Conservation (phyloP, 306 rosid genomes). For the Lathyrus oleraceus region DNA sequence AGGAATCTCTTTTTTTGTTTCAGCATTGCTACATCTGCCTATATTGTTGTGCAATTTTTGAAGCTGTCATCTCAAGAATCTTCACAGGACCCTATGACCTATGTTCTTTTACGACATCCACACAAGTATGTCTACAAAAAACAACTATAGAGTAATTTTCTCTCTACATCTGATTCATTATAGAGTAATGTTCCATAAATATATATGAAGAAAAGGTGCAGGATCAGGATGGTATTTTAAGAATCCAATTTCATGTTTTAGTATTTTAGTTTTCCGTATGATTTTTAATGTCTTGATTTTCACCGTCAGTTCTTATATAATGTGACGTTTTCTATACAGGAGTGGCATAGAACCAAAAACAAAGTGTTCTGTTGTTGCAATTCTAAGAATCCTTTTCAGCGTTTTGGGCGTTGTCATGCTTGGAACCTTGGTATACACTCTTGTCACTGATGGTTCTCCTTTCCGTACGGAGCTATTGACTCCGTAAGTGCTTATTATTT, state of each 20-base stretch:
- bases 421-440: slow-evolving; percentile 67
- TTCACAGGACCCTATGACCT: slow-evolving; percentile 61
- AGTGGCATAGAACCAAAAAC: slow-evolving; percentile 37
- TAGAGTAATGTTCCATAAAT: slow-evolving; percentile 7
- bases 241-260: slow-evolving; percentile 23
- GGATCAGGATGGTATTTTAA: neutral
- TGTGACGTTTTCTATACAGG: slow-evolving; percentile 42
- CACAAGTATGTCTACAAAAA: slow-evolving; percentile 53
- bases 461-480: slow-evolving; percentile 72
- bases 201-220: slow-evolving; percentile 1
- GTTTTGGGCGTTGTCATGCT: slow-evolving; percentile 68
- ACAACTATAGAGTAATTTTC: slow-evolving; percentile 21
- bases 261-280: neutral
- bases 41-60: slow-evolving; percentile 63
- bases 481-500: slow-evolving; percentile 63
- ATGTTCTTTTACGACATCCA: slow-evolving; percentile 62
- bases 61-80: slow-evolving; percentile 73
- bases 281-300: slow-evolving; percentile 23
- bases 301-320: slow-evolving; percentile 13
- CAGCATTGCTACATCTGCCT: slow-evolving; percentile 69
- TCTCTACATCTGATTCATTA: neutral
- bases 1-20: slow-evolving; percentile 28
- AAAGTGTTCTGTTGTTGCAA: slow-evolving; percentile 40
- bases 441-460: slow-evolving; percentile 74
- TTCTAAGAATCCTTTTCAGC: slow-evolving; percentile 55